phyloP scores from a whole-genome alignment of 345 rosid species.

The Raphanus sativus region DNA sequence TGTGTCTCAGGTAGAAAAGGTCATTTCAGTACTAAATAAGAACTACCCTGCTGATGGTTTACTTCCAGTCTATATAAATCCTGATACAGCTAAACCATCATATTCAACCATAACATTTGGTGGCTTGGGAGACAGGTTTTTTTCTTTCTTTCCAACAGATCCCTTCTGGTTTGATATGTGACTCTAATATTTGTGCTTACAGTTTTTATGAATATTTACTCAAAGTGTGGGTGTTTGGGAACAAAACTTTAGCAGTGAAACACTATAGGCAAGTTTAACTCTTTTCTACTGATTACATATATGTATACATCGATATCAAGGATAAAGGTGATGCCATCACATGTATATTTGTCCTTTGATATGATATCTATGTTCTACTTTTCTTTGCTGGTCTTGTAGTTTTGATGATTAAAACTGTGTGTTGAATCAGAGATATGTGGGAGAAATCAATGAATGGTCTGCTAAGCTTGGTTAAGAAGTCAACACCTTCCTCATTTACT shows the following conservation, averaged over 20 bases:
- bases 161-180: conserved; percentile 23
- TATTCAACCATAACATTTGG: conserved; percentile 86
- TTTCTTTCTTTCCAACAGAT: not conserved
- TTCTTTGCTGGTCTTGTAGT: not conserved
- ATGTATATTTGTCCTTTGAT: not conserved
- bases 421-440: conserved; percentile 68
- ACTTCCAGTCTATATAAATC: conserved; percentile 84
- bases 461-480: conserved; percentile 65
- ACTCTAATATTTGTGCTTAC: conserved; percentile 28
- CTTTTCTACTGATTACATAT: not conserved
- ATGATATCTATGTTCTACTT: not conserved
- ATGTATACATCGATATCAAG: not conserved
- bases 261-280: conserved; percentile 35
- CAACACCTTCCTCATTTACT: conserved; percentile 82
- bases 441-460: conserved; percentile 98
- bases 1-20: conserved; percentile 75
- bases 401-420: not conserved
- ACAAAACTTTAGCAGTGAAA: conserved; percentile 67
- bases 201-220: conserved; percentile 98
- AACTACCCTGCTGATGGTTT: conserved; percentile 88
- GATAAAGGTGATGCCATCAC: not conserved
- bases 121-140: conserved; percentile 97
- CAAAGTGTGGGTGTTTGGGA: conserved; percentile 96
- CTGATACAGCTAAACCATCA: conserved; percentile 56
- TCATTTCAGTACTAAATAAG: conserved; percentile 59